Conservation (phyloP, 148 eudicot genomes). For the Dianthus caryophyllus region DNA sequence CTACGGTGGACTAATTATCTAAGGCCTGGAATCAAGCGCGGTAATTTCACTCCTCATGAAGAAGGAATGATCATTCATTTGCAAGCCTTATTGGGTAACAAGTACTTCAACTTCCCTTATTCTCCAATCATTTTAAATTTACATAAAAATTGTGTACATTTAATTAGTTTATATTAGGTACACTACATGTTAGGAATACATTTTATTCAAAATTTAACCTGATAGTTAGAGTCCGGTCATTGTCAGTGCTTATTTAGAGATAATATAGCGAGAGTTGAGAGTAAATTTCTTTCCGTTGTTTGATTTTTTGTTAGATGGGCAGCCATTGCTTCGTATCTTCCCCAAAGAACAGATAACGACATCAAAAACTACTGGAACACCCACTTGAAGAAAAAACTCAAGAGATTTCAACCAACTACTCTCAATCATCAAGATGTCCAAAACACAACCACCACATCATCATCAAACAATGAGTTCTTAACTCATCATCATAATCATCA, state of each 20-base stretch:
- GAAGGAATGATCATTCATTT: constrained; percentile 76
- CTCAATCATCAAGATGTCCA: constrained; percentile 29
- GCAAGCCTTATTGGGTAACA: constrained; percentile 72
- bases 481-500: not conserved
- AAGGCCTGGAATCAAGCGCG: constrained; percentile 69
- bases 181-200: no score
- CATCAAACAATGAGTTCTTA: not conserved
- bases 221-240: no score
- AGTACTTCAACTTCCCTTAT: constrained; percentile 32
- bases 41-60: constrained; percentile 70
- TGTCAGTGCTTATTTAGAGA: no score
- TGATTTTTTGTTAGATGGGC: constrained; percentile 75
- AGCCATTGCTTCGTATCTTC: constrained; percentile 89
- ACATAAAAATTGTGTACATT: no score
- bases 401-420: constrained; percentile 44
- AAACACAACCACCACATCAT: not conserved
- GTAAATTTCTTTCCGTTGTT: not conserved
- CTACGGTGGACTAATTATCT: constrained; percentile 72
- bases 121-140: not conserved
- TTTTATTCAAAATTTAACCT: no score
- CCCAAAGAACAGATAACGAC: constrained; percentile 90
- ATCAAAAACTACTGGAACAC: constrained; percentile 95
- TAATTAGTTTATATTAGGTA: no score
- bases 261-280: no score
- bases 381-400: constrained; percentile 83